Evolutionary conservation across 192 early-diverging fungal species (phyloP).

Genomic region (Umbelopsis sp.): DNA sequence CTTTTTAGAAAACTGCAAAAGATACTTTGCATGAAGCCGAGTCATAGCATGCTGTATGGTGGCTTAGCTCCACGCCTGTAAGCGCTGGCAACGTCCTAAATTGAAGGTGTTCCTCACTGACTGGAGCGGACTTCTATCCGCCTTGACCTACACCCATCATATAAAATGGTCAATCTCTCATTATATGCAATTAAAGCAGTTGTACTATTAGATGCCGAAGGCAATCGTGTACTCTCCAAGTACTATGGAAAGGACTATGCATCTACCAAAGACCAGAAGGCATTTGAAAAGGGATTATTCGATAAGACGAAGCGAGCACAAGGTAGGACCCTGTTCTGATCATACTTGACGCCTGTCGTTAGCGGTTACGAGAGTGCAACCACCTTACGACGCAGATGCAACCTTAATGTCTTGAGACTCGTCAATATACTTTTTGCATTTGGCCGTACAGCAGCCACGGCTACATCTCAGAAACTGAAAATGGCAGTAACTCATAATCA

Average conservation of each 20-base stretch:
- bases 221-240: conserved; percentile 91
- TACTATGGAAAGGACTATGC: conserved; percentile 71
- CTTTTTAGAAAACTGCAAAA: background rate
- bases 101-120: conserved; percentile 7
- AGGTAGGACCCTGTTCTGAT: conserved; percentile 46
- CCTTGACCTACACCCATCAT: conserved; percentile 13
- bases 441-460: background rate
- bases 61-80: background rate
- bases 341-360: background rate
- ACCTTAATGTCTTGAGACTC: background rate
- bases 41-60: background rate
- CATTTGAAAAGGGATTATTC: conserved; percentile 91
- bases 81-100: background rate
- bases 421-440: conserved; percentile 5
- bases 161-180: conserved; percentile 74
- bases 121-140: conserved; percentile 16
- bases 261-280: conserved; percentile 81
- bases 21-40: background rate
- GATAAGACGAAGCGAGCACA: conserved; percentile 85
- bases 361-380: no score
- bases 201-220: conserved; percentile 89
- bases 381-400: no score
- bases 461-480: background rate
- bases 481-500: background rate
- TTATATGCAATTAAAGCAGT: conserved; percentile 89